Conservation (phyloP, 768 basidiomycete genomes). For the Melanogaster broomeanus region DNA sequence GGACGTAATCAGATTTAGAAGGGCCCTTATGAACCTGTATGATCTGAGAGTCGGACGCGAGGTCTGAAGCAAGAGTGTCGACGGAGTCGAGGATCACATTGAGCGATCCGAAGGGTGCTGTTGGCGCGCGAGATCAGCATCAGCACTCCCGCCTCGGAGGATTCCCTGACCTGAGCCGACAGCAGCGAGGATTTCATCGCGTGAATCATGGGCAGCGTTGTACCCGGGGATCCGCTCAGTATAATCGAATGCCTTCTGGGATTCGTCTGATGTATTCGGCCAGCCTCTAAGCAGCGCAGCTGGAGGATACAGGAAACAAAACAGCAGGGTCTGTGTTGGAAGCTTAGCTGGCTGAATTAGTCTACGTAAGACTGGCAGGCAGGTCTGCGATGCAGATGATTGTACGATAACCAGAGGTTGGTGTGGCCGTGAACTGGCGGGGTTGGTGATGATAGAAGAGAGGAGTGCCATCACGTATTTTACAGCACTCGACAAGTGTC, state of each 20-base stretch:
- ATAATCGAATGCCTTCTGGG: slow-evolving; percentile 49
- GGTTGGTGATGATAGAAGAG: slow-evolving; percentile 28
- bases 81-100: slow-evolving; percentile 72
- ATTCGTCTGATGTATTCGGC: slow-evolving; percentile 17
- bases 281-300: slow-evolving; percentile 40
- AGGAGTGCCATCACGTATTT: slow-evolving; percentile 26
- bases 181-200: slow-evolving; percentile 40
- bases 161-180: slow-evolving; percentile 40
- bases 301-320: slow-evolving; percentile 60
- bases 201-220: slow-evolving; percentile 35
- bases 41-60: slow-evolving; percentile 54
- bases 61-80: slow-evolving; percentile 63
- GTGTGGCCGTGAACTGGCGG: slow-evolving; percentile 22
- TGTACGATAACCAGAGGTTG: slow-evolving; percentile 57
- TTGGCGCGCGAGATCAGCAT: slow-evolving; percentile 10
- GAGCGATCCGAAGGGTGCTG: slow-evolving; percentile 49
- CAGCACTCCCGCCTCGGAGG: background rate
- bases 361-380: slow-evolving; percentile 54
- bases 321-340: slow-evolving; percentile 41
- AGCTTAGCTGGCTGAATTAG: slow-evolving; percentile 35
- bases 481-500: background rate
- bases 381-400: slow-evolving; percentile 59
- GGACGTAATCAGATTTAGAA: slow-evolving; percentile 45
- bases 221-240: slow-evolving; percentile 57
- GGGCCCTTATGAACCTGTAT: slow-evolving; percentile 50